A percentile compares a stretch with the other conserved stretches of the same genome.
Conservation (phyloP, 257 asterid species). For the Salvia rosmarinus region DNA sequence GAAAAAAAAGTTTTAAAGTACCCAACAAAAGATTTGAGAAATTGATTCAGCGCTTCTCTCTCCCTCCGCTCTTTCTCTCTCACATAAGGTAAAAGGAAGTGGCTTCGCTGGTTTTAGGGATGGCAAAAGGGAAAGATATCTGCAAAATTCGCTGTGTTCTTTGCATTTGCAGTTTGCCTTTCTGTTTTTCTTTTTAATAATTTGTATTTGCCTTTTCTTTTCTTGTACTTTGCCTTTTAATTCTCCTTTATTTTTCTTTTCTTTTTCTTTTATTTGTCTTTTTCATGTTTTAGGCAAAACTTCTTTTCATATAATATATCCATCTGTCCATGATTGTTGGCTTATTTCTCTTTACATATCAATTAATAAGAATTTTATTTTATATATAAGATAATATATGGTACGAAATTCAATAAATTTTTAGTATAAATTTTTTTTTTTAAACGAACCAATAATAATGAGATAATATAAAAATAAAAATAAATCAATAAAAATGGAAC, state of each 20-base stretch:
- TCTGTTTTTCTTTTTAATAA: not conserved
- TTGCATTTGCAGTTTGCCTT: constrained; percentile 30
- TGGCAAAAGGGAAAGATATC: constrained; percentile 35
- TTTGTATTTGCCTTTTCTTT: not conserved
- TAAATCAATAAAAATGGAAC: too few relatives aligned
- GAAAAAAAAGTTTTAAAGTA: not conserved
- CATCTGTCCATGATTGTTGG: too few relatives aligned
- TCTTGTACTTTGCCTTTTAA: constrained; percentile 19
- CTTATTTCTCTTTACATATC: too few relatives aligned
- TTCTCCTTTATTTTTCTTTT: not conserved
- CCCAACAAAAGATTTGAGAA: constrained; percentile 23
- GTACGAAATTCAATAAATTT: too few relatives aligned
- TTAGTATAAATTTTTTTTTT: too few relatives aligned
- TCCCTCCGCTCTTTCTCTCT: not conserved
- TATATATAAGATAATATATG: too few relatives aligned
- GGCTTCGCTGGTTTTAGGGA: constrained; percentile 37
- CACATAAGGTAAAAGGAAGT: not conserved
- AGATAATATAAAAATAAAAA: too few relatives aligned
- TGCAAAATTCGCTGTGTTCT: constrained; percentile 26
- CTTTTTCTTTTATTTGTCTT: not conserved
- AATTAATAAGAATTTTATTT: too few relatives aligned
- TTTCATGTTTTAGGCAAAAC: not conserved
- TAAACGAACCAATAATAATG: too few relatives aligned
- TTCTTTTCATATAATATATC: not conserved
- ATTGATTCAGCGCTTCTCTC: not conserved